phyloP scores from a whole-genome alignment of 129 eudicot species.

The Helianthus annuus region HanXRQr2.0-SUNRISE NC_035433.2:96663209-96663708 shows the following conservation, averaged over 20 bases:
- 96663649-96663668: too few relatives aligned
- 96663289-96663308: neutral
- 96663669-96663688: too few relatives aligned
- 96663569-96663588: too few relatives aligned
- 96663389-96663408: neutral
- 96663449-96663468: neutral
- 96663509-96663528: too few relatives aligned
- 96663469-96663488: neutral
- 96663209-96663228: neutral
- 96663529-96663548: too few relatives aligned
- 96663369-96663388: neutral
- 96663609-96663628: too few relatives aligned
- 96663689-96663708: too few relatives aligned
- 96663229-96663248: neutral
- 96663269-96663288: neutral
- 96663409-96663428: neutral
- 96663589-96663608: too few relatives aligned
- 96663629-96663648: too few relatives aligned
- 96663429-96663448: neutral
- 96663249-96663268: too few relatives aligned
- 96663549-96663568: too few relatives aligned
- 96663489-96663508: neutral
- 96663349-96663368: neutral
- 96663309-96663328: neutral
- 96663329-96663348: neutral